Percentiles rank a stretch among this genome's conserved stretches.
Conservation (phyloP, 2,329 filamentous ascomycete genomes). For the Paraphaeosphaeria minitans region DNA sequence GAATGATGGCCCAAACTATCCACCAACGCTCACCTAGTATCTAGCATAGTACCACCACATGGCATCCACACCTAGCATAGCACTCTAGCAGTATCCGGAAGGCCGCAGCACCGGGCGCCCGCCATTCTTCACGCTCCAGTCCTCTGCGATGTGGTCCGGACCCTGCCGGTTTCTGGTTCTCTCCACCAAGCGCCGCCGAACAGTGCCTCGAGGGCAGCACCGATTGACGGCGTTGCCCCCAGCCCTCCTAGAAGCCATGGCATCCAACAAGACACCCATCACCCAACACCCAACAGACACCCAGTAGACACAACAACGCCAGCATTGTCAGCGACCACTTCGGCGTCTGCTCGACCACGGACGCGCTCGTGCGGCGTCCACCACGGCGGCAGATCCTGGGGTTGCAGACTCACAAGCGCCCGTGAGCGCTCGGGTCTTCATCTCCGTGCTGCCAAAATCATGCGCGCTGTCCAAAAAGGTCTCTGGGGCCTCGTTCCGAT, state of each 20-base stretch:
- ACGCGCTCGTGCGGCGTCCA: constrained; percentile 16
- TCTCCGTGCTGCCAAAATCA: constrained; percentile 17
- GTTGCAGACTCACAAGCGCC: constrained; percentile 12
- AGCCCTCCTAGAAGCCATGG: constrained; percentile 28
- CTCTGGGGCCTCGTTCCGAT: constrained; percentile 23
- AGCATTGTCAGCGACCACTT: constrained; percentile 25
- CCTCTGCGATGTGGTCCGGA: constrained; percentile 21
- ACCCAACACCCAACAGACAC: too few relatives aligned
- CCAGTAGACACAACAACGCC: constrained; percentile 16
- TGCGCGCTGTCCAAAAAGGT: constrained; percentile 17
- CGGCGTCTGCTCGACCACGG: constrained; percentile 25
- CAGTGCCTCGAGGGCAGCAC: constrained; percentile 32
- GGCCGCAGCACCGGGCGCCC: constrained; percentile 1
- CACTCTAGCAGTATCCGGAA: background rate
- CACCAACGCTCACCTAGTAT: constrained; percentile 8
- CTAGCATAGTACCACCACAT: background rate
- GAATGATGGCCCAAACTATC: too few relatives aligned
- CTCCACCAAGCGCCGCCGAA: constrained; percentile 33
- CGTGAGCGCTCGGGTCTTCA: constrained; percentile 13
- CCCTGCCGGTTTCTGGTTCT: constrained; percentile 17
- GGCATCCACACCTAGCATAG: background rate
- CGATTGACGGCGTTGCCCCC: constrained; percentile 18
- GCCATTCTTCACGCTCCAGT: constrained; percentile 24
- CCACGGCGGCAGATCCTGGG: constrained; percentile 20
- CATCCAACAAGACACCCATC: too few relatives aligned